Conservation (phyloP, 2,329 filamentous ascomycete species). For the Paecilomyces niveus region DNA sequence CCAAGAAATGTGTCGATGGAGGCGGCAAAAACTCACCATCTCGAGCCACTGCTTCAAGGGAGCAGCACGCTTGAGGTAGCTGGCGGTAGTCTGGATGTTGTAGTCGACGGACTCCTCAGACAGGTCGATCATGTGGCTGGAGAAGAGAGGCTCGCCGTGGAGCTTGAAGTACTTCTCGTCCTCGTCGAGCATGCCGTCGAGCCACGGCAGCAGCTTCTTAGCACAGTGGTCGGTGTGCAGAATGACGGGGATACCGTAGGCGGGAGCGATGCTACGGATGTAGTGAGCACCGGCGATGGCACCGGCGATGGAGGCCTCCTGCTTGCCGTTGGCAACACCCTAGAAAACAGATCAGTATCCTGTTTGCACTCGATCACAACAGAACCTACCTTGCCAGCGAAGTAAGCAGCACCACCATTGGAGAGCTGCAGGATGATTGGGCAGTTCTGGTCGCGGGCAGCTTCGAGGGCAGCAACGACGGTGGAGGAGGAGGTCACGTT, state of each 20-base stretch:
- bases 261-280: slow-evolving; percentile 78
- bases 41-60: slow-evolving; percentile 99
- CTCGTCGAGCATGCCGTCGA: slow-evolving; percentile 90
- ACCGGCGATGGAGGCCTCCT: slow-evolving; percentile 82
- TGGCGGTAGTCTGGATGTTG: slow-evolving; percentile 87
- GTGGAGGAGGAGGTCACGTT: slow-evolving; percentile 94
- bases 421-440: slow-evolving; percentile 91
- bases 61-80: slow-evolving; percentile 88
- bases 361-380: background rate
- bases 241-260: slow-evolving; percentile 84
- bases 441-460: slow-evolving; percentile 82
- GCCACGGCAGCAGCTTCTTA: slow-evolving; percentile 98
- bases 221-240: slow-evolving; percentile 98
- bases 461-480: slow-evolving; percentile 81
- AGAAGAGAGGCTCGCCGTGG: slow-evolving; percentile 88
- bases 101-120: slow-evolving; percentile 84
- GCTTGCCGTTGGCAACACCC: slow-evolving; percentile 75
- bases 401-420: slow-evolving; percentile 89
- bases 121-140: slow-evolving; percentile 96
- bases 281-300: slow-evolving; percentile 86
- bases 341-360: slow-evolving; percentile 11
- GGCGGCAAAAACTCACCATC: slow-evolving; percentile 58
- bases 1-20: background rate
- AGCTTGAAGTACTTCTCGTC: slow-evolving; percentile 95
- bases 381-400: slow-evolving; percentile 67